Evolutionary conservation across 2,329 filamentous ascomycete genomes (phyloP).

Genomic region (Colletotrichum liriopes): DNA sequence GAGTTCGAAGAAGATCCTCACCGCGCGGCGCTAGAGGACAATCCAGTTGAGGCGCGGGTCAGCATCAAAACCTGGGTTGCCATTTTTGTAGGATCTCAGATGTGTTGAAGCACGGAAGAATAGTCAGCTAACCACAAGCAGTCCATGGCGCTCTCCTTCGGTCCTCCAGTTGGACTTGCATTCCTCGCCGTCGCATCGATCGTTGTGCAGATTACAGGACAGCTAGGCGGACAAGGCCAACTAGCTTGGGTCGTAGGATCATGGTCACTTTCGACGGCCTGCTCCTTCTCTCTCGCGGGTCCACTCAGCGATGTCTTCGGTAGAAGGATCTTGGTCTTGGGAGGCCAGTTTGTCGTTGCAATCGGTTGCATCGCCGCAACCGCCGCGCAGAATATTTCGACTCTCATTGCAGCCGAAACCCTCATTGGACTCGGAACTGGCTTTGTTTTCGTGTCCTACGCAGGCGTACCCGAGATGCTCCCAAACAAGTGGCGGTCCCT

Average conservation of each 20-base stretch:
- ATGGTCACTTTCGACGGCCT: conserved; percentile 41
- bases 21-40: conserved; percentile 42
- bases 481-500: conserved; percentile 53
- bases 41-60: conserved; percentile 34
- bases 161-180: conserved; percentile 35
- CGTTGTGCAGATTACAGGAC: conserved; percentile 33
- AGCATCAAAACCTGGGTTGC: conserved; percentile 41
- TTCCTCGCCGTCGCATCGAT: conserved; percentile 39
- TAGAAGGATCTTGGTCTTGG: conserved; percentile 33
- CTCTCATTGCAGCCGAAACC: conserved; percentile 49
- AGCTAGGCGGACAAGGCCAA: conserved; percentile 34
- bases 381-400: conserved; percentile 46
- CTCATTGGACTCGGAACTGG: conserved; percentile 53
- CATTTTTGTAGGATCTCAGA: conserved; percentile 21
- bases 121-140: not conserved
- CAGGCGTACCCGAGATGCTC: conserved; percentile 52
- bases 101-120: too few species aligned
- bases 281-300: conserved; percentile 39
- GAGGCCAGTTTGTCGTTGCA: conserved; percentile 28
- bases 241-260: conserved; percentile 41
- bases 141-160: conserved; percentile 41
- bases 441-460: conserved; percentile 52
- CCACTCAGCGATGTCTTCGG: conserved; percentile 42
- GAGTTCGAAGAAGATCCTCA: conserved; percentile 43
- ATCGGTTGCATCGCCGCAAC: conserved; percentile 47